Evolutionary conservation across 768 basidiomycete genomes (phyloP), one percentile per base, ranked within the genome.

Genomic region (Suillus occidentalis): DNA sequence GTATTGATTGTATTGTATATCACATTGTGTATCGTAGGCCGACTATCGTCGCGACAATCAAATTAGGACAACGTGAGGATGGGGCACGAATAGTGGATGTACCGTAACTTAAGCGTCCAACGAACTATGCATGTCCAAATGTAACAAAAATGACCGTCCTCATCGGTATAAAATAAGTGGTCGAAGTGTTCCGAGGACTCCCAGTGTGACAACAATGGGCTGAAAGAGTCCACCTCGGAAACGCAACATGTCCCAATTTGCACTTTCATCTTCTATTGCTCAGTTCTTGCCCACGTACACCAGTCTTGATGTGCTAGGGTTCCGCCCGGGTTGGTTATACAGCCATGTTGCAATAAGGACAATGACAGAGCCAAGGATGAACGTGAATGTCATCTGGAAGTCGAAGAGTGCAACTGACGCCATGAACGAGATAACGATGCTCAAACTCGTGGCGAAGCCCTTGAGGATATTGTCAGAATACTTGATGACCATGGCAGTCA

Each of bases 401-500:
- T 91, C 81, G 84, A 99, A 98, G 43, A 98, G 87, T 25, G 87
- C 87, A 61, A 97, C 90, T 6, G 92, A 95, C 3, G 92, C 95
- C 63, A 95, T 82, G 86, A 97, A 99, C 31, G 95, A 95, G 66
- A 98, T 87, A 72, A 98, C 89, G 75, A 98, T 98, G 77, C 90
- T 92, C 66, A 99, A 82, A 67, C 90, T 92, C 5, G 97, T 98
- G 13, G 97, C 97, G 72, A 99, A 98, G 40, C 97, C 97, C 78
- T 95, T 95, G 75, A 91, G 82, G 68, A 91, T 92, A 77, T 95
- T 96, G 76, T 94, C 93, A 56, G 92, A 89, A 75, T 96, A 95
- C 73, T 95, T 92, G 84, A 97, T 97, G 45, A 97, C 95, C 77
- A 97, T 80, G 2, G 95, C 95, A 6, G 95, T 97, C 69, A 97